These are phyloP conservation scores for Keithomyces neogunnii DNA, from an alignment of 2,329 filamentous ascomycete species.

Conservation along the genomic window DNA sequence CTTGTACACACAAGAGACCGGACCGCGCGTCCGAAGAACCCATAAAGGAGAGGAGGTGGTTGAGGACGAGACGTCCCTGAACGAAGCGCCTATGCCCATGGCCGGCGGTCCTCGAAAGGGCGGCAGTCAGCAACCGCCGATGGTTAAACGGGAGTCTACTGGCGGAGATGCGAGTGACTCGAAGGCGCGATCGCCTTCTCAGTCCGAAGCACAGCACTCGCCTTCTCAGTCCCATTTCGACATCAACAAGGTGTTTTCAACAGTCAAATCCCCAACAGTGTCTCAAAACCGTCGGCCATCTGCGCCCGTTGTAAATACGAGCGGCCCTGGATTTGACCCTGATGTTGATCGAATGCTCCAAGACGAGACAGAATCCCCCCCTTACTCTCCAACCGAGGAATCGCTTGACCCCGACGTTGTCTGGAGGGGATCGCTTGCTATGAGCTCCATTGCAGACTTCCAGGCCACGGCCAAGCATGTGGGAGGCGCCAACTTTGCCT, in stretches of 20 bases:
- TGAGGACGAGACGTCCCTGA: constrained; percentile 57
- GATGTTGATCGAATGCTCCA: constrained; percentile 86
- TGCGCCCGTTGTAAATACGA: constrained; percentile 33
- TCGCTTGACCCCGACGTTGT: constrained; percentile 59
- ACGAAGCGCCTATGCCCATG: constrained; percentile 24
- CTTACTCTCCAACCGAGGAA: constrained; percentile 74
- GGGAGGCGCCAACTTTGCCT: constrained; percentile 69
- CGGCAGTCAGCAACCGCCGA: constrained; percentile 11
- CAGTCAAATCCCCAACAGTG: constrained; percentile 64
- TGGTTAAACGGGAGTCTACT: constrained; percentile 27
- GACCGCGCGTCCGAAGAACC: constrained; percentile 74
- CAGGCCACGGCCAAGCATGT: constrained; percentile 71
- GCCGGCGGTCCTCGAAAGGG: constrained; percentile 12
- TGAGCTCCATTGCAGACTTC: constrained; percentile 72
- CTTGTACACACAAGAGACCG: constrained; percentile 60
- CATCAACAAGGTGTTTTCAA: constrained; percentile 77
- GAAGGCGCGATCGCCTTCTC: constrained; percentile 27
- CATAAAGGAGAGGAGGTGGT: constrained; percentile 94
- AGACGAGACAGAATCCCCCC: constrained; percentile 70
- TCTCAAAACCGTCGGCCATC: constrained; percentile 40
- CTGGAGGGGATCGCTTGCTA: constrained; percentile 69
- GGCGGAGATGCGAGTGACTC: constrained; percentile 18
- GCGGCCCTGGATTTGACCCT: constrained; percentile 64
- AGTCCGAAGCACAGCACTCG: constrained; percentile 37
- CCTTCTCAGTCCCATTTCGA: constrained; percentile 60